Percentiles rank a stretch among this genome's conserved stretches.
phyloP scores from a whole-genome alignment of 257 asterid genomes.

The Eustoma russellianum region DNA sequence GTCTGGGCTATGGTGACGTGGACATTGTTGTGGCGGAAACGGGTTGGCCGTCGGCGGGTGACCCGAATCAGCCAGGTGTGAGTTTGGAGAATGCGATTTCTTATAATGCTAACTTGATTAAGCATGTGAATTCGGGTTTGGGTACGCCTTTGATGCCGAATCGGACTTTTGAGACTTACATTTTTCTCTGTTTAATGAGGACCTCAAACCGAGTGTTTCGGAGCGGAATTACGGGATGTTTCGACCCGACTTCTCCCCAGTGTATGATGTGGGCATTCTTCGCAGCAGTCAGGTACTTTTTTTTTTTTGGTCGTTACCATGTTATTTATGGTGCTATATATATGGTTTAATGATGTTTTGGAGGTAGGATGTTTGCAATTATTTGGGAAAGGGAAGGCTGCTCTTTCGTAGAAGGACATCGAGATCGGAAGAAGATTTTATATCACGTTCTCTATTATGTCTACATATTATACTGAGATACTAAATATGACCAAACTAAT shows the following conservation, averaged over 20 bases:
- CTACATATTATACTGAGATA: too few species aligned
- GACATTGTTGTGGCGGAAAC: conserved; percentile 45
- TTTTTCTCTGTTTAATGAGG: conserved; percentile 39
- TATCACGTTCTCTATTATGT: too few species aligned
- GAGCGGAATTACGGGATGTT: conserved; percentile 42
- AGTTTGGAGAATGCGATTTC: conserved; percentile 25
- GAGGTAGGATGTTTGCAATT: too few species aligned
- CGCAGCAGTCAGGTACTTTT: conserved; percentile 23
- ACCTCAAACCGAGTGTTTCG: conserved; percentile 25
- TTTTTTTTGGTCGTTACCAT: too few species aligned
- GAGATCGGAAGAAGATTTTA: too few species aligned
- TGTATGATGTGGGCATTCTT: conserved; percentile 33
- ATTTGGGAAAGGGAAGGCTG: too few species aligned
- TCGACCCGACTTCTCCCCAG: conserved; percentile 34
- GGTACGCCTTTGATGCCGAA: conserved; percentile 50
- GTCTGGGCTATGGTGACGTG: conserved; percentile 37
- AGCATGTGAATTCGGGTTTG: conserved; percentile 23
- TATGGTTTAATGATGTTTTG: too few species aligned
- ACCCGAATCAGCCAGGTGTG: conserved; percentile 25
- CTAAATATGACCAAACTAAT: too few species aligned
- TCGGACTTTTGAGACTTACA: conserved; percentile 30
- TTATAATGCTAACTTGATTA: conserved; percentile 29
- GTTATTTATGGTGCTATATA: too few species aligned
- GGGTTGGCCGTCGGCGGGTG: conserved; percentile 50
- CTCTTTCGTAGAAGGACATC: too few species aligned